phyloP scores from a whole-genome alignment of 2,329 filamentous ascomycete genomes.

The Ophiostoma sp. region DNA sequence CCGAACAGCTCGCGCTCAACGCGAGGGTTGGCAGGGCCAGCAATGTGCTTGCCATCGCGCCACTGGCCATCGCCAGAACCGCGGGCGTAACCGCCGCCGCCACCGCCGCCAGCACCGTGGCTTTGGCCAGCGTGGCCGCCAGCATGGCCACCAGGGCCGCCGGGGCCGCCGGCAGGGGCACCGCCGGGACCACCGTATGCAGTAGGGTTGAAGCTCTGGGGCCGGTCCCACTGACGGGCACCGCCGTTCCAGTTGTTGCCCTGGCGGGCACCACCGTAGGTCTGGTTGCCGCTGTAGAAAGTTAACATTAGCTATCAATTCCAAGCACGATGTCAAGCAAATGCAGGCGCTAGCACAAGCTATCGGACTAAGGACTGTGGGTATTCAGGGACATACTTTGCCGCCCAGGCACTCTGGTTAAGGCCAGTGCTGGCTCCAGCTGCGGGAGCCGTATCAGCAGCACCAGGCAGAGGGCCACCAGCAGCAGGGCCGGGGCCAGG shows the following conservation, averaged over 20 bases:
- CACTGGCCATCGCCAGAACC: conserved; percentile 94
- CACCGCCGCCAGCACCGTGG: conserved; percentile 33
- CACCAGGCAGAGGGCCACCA: conserved; percentile 25
- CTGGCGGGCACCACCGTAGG: conserved; percentile 35
- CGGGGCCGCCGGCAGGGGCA: conserved; percentile 8
- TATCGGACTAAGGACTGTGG: too few species aligned
- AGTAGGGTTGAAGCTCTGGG: conserved; percentile 53
- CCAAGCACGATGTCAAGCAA: neutral
- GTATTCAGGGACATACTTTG: conserved; percentile 35
- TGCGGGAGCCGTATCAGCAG: conserved; percentile 14
- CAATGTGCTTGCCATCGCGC: conserved; percentile 93
- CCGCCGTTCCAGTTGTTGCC: conserved; percentile 33
- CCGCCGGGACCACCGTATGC: conserved; percentile 47
- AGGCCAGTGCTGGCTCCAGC: conserved; percentile 38
- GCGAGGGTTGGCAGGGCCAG: conserved; percentile 81
- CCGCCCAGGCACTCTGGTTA: conserved; percentile 61
- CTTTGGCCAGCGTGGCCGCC: conserved; percentile 32
- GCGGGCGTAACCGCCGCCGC: conserved; percentile 54
- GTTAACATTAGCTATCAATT: conserved; percentile 10
- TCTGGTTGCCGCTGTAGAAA: conserved; percentile 40
- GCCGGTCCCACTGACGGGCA: conserved; percentile 29
- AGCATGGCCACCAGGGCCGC: conserved; percentile 4
- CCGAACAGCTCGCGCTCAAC: conserved; percentile 95
- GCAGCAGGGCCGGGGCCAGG: conserved; percentile 24
- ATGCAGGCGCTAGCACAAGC: too few species aligned